Evolutionary conservation across 257 asterid genomes (phyloP).

Genomic region (Nicotiana otophora): DNA sequence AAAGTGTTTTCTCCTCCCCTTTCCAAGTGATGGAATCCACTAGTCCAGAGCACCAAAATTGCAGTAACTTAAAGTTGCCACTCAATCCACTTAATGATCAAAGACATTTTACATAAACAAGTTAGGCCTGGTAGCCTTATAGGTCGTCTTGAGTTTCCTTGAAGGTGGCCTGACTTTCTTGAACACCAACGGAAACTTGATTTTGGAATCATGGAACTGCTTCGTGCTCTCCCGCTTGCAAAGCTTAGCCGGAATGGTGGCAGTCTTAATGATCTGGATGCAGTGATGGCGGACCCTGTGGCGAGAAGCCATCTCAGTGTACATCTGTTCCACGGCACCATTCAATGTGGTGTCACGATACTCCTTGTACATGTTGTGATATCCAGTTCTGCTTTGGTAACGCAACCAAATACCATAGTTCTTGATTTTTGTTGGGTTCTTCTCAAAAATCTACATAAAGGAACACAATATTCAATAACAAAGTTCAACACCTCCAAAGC

Average conservation of each 20-base stretch:
- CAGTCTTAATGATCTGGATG: slow-evolving; percentile 87
- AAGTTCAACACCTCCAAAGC: not conserved
- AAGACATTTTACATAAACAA: slow-evolving; percentile 40
- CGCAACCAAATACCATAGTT: slow-evolving; percentile 87
- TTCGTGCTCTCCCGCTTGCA: slow-evolving; percentile 90
- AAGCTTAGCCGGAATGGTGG: slow-evolving; percentile 79
- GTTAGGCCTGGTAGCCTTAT: slow-evolving; percentile 62
- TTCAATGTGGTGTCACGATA: slow-evolving; percentile 85
- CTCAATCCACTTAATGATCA: not conserved
- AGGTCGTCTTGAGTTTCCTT: slow-evolving; percentile 69
- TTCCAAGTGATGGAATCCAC: not conserved
- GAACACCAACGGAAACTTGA: slow-evolving; percentile 71
- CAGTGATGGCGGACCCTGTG: slow-evolving; percentile 81
- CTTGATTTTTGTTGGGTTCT: slow-evolving; percentile 82
- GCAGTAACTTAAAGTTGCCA: not conserved
- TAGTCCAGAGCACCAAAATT: not conserved
- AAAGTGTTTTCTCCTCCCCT: not conserved
- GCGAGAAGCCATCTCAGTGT: slow-evolving; percentile 94
- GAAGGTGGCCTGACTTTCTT: slow-evolving; percentile 61
- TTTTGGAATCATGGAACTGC: slow-evolving; percentile 74
- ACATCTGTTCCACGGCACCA: slow-evolving; percentile 91
- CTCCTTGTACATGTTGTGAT: slow-evolving; percentile 92
- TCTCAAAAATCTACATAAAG: slow-evolving; percentile 59
- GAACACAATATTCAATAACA: not conserved
- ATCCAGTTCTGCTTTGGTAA: slow-evolving; percentile 85